Evolutionary conservation across 176 grass and related monocot species (phyloP).

Genomic region (Triticum urartu): DNA sequence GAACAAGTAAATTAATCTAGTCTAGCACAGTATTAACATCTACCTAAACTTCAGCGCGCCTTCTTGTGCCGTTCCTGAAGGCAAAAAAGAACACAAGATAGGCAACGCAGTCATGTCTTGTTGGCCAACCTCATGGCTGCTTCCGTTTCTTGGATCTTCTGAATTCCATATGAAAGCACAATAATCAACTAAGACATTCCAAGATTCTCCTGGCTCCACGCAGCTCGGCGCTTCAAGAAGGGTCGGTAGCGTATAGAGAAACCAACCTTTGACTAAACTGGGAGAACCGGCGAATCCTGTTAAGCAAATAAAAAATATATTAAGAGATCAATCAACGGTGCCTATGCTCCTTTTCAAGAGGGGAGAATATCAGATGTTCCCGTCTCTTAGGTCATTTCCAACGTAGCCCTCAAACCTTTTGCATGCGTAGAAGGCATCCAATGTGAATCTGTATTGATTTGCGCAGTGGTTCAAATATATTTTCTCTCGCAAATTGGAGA

Average conservation of each 20-base stretch:
- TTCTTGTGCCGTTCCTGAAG: background rate
- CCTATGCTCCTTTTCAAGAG: too few species aligned
- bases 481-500: too few species aligned
- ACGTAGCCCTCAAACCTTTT: too few species aligned
- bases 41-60: background rate
- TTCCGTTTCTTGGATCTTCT: constrained; percentile 7
- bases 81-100: background rate
- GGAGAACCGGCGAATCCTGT: background rate
- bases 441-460: too few species aligned
- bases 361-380: too few species aligned
- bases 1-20: background rate
- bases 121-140: constrained; percentile 14
- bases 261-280: background rate
- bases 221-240: background rate
- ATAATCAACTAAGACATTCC: background rate
- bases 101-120: background rate
- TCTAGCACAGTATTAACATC: background rate
- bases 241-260: background rate
- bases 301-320: background rate
- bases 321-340: too few species aligned
- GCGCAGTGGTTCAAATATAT: accelerated
- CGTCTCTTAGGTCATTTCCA: too few species aligned
- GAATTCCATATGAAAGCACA: background rate
- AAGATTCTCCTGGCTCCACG: background rate
- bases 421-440: too few species aligned